phyloP scores from a whole-genome alignment of 352 stramenopile species.

The Globisporangium uncinulatum region DNA sequence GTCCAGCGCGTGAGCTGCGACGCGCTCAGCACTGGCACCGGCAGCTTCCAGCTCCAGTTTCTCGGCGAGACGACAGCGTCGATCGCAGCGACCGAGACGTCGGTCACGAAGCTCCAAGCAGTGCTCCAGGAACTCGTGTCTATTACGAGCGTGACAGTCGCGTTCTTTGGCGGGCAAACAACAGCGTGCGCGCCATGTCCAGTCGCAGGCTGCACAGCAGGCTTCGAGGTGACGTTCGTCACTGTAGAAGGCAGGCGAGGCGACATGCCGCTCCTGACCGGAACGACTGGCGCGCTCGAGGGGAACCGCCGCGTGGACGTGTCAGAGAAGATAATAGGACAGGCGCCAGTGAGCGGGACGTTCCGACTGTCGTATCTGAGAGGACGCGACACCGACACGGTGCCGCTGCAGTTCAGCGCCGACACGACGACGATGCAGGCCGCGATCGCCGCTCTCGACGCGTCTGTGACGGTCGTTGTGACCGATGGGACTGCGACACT shows the following conservation, averaged over 20 bases:
- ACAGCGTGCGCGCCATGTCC: slow-evolving; percentile 74
- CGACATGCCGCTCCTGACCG: slow-evolving; percentile 85
- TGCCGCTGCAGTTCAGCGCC: slow-evolving; percentile 52
- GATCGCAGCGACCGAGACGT: slow-evolving; percentile 81
- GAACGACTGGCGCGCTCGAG: slow-evolving; percentile 83
- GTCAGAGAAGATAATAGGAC: slow-evolving; percentile 58
- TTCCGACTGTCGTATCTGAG: slow-evolving; percentile 87
- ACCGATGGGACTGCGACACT: slow-evolving; percentile 50
- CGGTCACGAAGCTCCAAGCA: slow-evolving; percentile 65
- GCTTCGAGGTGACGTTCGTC: slow-evolving; percentile 89
- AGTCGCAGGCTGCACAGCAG: slow-evolving; percentile 38
- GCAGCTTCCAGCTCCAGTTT: slow-evolving; percentile 86
- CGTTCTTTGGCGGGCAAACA: slow-evolving; percentile 42
- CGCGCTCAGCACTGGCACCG: slow-evolving; percentile 52
- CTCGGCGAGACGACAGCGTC: slow-evolving; percentile 84
- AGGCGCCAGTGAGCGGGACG: slow-evolving; percentile 85
- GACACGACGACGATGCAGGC: slow-evolving; percentile 44
- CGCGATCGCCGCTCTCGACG: slow-evolving; percentile 77
- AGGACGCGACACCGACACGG: slow-evolving; percentile 73
- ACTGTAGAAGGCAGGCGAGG: slow-evolving; percentile 71
- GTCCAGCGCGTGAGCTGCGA: slow-evolving; percentile 92
- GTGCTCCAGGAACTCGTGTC: slow-evolving; percentile 86
- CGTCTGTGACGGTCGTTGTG: slow-evolving; percentile 70
- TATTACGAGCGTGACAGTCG: slow-evolving; percentile 84
- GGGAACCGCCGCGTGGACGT: slow-evolving; percentile 89